phyloP scores from a whole-genome alignment of 1,139 yeast species.

The Blastobotrys proliferans region DNA sequence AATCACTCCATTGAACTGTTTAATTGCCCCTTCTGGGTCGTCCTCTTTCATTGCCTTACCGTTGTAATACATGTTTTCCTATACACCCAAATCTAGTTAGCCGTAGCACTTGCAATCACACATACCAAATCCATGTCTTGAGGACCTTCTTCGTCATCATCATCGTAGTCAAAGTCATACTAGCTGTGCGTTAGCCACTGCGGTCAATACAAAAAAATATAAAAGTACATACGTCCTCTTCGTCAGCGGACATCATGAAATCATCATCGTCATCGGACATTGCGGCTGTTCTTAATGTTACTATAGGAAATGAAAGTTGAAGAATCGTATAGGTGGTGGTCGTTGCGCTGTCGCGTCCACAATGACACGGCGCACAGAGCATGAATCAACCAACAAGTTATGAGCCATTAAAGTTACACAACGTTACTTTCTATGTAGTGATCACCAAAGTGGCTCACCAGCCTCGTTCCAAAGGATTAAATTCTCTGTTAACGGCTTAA shows the following conservation, averaged over 20 bases:
- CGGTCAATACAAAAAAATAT: background rate
- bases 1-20: conserved; percentile 40
- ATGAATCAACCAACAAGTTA: no score
- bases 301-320: no score
- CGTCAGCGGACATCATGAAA: conserved; percentile 50
- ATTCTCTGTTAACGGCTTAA: conserved; percentile 39
- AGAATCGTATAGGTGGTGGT: no score
- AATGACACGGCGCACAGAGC: no score
- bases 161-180: conserved; percentile 64
- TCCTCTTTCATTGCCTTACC: conserved; percentile 64
- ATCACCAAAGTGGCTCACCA: conserved; percentile 38
- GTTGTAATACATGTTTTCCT: conserved; percentile 54
- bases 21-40: conserved; percentile 46
- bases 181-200: conserved; percentile 20
- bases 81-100: conserved; percentile 9
- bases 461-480: conserved; percentile 40
- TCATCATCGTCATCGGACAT: conserved; percentile 58
- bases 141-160: conserved; percentile 42
- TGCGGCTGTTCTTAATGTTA: no score
- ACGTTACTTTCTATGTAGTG: no score
- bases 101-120: background rate
- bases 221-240: conserved; percentile 36
- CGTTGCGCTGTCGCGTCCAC: no score
- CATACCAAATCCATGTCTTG: conserved; percentile 14
- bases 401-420: no score